Base-by-base conservation (phyloP, 192 early-diverging fungal species). In the Podila verticillata region DNA sequence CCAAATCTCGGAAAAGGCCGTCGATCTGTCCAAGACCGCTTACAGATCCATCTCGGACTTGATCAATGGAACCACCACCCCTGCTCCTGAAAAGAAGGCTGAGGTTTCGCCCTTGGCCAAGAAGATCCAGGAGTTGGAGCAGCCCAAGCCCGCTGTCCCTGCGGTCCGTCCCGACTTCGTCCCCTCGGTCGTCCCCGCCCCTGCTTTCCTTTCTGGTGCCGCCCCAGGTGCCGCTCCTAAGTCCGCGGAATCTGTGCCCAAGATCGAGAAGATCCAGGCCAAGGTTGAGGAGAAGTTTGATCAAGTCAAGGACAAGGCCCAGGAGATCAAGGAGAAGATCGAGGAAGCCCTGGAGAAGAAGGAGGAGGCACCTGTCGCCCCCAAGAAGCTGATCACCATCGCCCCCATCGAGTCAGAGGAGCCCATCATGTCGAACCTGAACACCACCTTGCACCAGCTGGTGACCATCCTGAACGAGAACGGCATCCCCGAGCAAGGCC, bases 401-500 rank as follows among this genome's bases (percentile, higher is more conserved):
- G 60, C 77, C 30, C 58, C 77, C 17, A 80, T 80, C 15, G 77
- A 68, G 51, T 80, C 77, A 3, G 77, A 80, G 51, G 77, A 80
- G 61, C 77, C 77, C 19, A 57, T 80, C 70, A 80, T 80, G 77
- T 22, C 77, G 7, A 58, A 72, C 54, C 70, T 80, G 30, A 80
- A 80, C 77, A 39, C 69, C 12, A 80, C 77, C 6, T 56, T 80
- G 65, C 24, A 44, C 35, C 77, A 80, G 54, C 35, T 80, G 59
- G 77, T 80, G 20, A 29, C 65, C 22, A 80, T 80, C 48, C 44
- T 80, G 77, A 80, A 80, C 66, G 77, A 80, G 65, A 58, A 49
- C 54, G 77, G 77, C 29, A 80, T 80, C 34, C 77, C 88, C 15
- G 85, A 83, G 48, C 82, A 82, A 56, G 84, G 88, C 13, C 84